phyloP scores from a whole-genome alignment of 164 flowering plant genomes.

The Tetrastigma voinierianum region DNA sequence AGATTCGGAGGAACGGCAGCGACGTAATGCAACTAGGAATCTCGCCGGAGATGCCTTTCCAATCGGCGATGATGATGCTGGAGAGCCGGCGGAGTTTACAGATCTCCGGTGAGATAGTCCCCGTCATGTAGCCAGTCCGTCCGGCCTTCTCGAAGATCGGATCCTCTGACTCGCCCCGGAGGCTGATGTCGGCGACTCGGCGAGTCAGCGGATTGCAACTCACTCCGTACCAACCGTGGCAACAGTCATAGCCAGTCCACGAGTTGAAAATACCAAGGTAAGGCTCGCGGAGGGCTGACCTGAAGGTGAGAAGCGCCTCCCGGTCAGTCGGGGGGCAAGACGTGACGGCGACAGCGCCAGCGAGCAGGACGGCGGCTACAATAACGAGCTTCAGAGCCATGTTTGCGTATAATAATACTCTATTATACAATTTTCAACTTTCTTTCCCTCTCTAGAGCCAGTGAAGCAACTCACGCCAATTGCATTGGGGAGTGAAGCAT shows the following conservation, averaged over 20 bases:
- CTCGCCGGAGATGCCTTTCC: constrained; percentile 58
- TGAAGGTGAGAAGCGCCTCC: constrained; percentile 67
- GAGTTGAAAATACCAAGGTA: constrained; percentile 72
- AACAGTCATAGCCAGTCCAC: constrained; percentile 84
- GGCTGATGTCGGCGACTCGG: constrained; percentile 74
- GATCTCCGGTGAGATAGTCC: constrained; percentile 66
- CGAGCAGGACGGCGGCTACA: constrained; percentile 1
- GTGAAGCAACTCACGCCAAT: not conserved
- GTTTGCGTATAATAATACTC: not conserved
- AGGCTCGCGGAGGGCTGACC: constrained; percentile 56
- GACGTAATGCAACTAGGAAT: constrained; percentile 65
- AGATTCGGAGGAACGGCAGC: constrained; percentile 52
- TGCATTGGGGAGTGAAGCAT: constrained; percentile 7
- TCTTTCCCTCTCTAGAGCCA: not conserved
- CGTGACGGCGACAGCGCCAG: constrained; percentile 20
- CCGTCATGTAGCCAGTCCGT: constrained; percentile 83
- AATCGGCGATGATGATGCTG: constrained; percentile 50
- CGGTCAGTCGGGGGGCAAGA: constrained; percentile 69
- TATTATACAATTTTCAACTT: not conserved
- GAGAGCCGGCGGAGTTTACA: constrained; percentile 68
- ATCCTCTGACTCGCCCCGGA: constrained; percentile 88
- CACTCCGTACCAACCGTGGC: constrained; percentile 80
- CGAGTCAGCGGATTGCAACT: constrained; percentile 62
- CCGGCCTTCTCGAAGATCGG: constrained; percentile 58
- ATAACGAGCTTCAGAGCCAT: constrained; percentile 2